Conservation (phyloP, 2,329 filamentous ascomycete genomes). For the Drechslerella coelobrocha region DNA sequence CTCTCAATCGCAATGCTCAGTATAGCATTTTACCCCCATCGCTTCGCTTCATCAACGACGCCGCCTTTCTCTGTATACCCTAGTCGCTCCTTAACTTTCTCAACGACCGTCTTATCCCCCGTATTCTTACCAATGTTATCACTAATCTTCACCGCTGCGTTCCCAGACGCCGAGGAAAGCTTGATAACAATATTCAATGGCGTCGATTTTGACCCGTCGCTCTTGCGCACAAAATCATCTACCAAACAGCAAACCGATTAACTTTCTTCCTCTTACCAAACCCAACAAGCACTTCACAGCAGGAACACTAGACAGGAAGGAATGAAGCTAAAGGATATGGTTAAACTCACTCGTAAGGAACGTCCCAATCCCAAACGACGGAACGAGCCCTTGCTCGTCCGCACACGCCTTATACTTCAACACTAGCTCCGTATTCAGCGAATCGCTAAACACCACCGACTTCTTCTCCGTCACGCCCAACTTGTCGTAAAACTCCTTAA, state of each 20-base stretch:
- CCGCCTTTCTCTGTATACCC: constrained; percentile 52
- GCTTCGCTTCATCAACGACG: constrained; percentile 37
- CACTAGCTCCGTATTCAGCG: constrained; percentile 87
- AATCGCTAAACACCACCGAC: constrained; percentile 93
- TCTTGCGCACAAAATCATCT: constrained; percentile 81
- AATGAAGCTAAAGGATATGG: not conserved
- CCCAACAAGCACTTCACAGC: not conserved
- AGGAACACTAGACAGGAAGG: not conserved
- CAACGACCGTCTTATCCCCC: constrained; percentile 78
- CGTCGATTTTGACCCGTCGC: constrained; percentile 72
- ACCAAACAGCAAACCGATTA: not conserved
- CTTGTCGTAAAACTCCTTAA: constrained; percentile 79
- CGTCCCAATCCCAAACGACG: constrained; percentile 92
- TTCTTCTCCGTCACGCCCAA: constrained; percentile 70
- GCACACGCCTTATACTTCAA: constrained; percentile 86
- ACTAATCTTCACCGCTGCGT: constrained; percentile 88
- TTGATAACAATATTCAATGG: constrained; percentile 99
- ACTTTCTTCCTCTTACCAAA: not conserved
- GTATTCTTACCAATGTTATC: constrained; percentile 95
- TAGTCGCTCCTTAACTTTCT: constrained; percentile 77
- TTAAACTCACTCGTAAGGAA: constrained; percentile 76
- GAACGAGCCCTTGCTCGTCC: constrained; percentile 79
- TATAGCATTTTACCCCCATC: constrained; percentile 33
- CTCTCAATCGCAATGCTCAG: too few species aligned
- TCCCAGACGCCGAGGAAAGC: constrained; percentile 80